Evolutionary conservation across 2,329 filamentous ascomycete species (phyloP).

Genomic region (Ceratocystis huliohia): DNA sequence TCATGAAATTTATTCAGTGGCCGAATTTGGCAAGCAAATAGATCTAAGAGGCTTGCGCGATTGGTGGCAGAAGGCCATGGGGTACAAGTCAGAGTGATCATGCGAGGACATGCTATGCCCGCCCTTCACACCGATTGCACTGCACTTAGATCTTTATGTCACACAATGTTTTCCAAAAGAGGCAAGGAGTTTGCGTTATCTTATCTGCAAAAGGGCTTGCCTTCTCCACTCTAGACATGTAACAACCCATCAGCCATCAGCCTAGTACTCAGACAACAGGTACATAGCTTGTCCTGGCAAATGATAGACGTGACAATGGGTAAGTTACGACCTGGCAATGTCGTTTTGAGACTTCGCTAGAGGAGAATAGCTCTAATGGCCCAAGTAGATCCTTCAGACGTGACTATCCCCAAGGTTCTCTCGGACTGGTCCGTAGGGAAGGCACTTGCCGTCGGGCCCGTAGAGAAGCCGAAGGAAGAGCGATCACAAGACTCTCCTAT

Average conservation of each 20-base stretch:
- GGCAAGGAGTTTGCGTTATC: background rate
- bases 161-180: background rate
- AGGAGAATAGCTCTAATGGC: background rate
- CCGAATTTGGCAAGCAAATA: slow-evolving; percentile 52
- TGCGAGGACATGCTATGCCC: background rate
- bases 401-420: slow-evolving; percentile 23
- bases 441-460: slow-evolving; percentile 20
- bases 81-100: slow-evolving; percentile 30
- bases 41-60: slow-evolving; percentile 41
- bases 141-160: background rate
- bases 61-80: slow-evolving; percentile 62
- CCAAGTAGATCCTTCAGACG: slow-evolving; percentile 23
- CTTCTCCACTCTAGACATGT: background rate
- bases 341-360: background rate
- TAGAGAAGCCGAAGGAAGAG: slow-evolving; percentile 36
- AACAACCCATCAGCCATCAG: too few species aligned
- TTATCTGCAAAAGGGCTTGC: background rate
- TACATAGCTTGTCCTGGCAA: background rate
- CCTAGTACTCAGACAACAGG: too few species aligned
- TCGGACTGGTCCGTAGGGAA: slow-evolving; percentile 24
- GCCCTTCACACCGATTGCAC: background rate
- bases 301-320: background rate
- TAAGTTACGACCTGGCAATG: background rate
- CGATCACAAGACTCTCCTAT: slow-evolving; percentile 55
- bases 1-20: slow-evolving; percentile 49